A percentile compares a stretch with the other conserved stretches of the same genome.
phyloP scores from a whole-genome alignment of 768 basidiomycete species.

The Udeniomyces megalosporus region DNA sequence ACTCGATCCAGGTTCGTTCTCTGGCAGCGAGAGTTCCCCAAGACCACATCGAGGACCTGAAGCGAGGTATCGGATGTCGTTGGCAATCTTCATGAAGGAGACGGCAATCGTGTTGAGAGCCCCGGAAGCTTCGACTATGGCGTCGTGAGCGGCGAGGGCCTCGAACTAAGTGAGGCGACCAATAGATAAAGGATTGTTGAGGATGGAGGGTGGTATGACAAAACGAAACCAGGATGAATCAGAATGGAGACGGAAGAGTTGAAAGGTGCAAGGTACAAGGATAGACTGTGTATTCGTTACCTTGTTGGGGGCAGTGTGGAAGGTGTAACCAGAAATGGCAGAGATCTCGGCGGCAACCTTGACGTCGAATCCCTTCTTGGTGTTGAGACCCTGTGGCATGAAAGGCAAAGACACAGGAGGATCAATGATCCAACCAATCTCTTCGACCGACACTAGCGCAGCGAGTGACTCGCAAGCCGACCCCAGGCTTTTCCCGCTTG shows the following conservation, averaged over 20 bases:
- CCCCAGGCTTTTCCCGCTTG: too few relatives aligned
- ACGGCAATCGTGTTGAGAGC: conserved; percentile 92
- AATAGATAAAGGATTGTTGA: neutral
- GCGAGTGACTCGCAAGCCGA: too few relatives aligned
- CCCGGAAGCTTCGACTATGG: conserved; percentile 90
- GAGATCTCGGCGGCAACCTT: conserved; percentile 84
- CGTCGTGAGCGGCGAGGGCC: conserved; percentile 94
- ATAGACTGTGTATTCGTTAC: too few relatives aligned
- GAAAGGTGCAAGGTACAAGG: too few relatives aligned
- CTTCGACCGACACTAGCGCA: too few relatives aligned
- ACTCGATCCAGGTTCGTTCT: conserved; percentile 96
- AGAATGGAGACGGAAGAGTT: neutral
- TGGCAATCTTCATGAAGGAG: conserved; percentile 97
- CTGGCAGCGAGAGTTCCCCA: conserved; percentile 82
- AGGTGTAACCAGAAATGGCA: conserved; percentile 72
- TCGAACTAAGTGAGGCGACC: conserved; percentile 53
- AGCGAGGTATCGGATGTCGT: conserved; percentile 93
- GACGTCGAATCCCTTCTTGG: conserved; percentile 87
- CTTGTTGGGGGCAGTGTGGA: conserved; percentile 97
- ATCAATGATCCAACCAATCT: neutral
- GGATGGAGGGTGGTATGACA: neutral
- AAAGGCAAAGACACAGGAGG: neutral
- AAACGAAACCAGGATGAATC: neutral
- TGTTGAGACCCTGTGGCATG: conserved; percentile 68
- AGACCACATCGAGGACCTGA: conserved; percentile 96